phyloP scores from a whole-genome alignment of 495 filamentous ascomycete species.

The Lophiostoma macrostomum region DNA sequence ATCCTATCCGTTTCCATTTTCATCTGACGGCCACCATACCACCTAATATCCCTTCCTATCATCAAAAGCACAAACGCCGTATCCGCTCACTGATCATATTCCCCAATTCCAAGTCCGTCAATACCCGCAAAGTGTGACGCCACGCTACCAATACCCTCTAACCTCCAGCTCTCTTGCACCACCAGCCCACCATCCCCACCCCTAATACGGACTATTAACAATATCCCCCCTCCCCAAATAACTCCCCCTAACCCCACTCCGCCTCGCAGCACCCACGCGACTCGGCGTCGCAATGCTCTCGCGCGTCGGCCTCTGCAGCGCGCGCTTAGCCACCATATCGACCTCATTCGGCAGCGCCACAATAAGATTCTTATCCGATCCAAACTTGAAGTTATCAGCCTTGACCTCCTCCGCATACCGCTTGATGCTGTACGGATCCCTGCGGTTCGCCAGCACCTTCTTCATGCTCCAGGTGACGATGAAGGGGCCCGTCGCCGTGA shows the following conservation, averaged over 20 bases:
- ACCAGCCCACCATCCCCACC: too few species aligned
- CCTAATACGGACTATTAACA: conserved; percentile 78
- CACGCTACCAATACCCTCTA: too few species aligned
- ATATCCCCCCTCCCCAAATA: conserved; percentile 70
- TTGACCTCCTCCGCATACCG: conserved; percentile 92
- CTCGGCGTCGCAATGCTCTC: conserved; percentile 79
- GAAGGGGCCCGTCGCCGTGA: conserved; percentile 96
- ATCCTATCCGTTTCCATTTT: too few species aligned
- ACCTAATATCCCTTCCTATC: too few species aligned
- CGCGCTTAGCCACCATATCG: conserved; percentile 87
- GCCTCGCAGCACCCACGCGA: conserved; percentile 49
- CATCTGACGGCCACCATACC: too few species aligned
- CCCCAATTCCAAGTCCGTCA: too few species aligned
- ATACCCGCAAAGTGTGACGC: too few species aligned
- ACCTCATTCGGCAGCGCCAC: conserved; percentile 96
- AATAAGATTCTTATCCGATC: conserved; percentile 95
- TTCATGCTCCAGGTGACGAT: conserved; percentile 95
- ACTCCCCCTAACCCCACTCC: conserved; percentile 48
- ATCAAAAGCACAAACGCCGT: too few species aligned
- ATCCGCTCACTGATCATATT: too few species aligned
- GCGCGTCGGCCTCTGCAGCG: conserved; percentile 81
- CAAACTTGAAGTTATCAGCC: conserved; percentile 98
- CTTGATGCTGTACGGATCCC: conserved; percentile 93
- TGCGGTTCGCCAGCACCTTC: conserved; percentile 73
- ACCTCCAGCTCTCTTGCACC: too few species aligned